These are phyloP conservation scores for Amauroascus verrucosus DNA, from an alignment of 2,329 filamentous ascomycete genomes.

Conservation along the genomic window DNA sequence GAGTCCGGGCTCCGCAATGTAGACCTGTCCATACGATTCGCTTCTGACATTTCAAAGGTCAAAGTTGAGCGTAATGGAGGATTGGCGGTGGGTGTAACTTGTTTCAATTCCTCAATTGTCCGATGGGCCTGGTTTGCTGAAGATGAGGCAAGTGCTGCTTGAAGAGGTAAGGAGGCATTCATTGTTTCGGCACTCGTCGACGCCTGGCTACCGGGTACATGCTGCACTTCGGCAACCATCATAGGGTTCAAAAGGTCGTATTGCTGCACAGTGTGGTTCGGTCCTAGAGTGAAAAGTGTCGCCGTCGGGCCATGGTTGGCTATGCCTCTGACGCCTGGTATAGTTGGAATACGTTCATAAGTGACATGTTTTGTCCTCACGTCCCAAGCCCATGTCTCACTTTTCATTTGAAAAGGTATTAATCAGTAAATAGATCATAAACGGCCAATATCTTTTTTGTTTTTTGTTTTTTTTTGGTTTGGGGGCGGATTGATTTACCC, in stretches of 20 bases:
- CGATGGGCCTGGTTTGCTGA: slow-evolving; percentile 2
- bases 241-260: slow-evolving; percentile 82
- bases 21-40: neutral
- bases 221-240: slow-evolving; percentile 79
- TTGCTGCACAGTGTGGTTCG: slow-evolving; percentile 83
- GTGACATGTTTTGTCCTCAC: slow-evolving; percentile 96
- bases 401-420: slow-evolving; percentile 27
- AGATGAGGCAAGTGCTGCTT: slow-evolving; percentile 2
- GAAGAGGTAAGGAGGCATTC: slow-evolving; percentile 6
- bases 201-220: slow-evolving; percentile 65
- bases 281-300: slow-evolving; percentile 81
- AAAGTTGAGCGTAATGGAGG: slow-evolving; percentile 4
- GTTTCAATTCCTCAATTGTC: slow-evolving; percentile 1
- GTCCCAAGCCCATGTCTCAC: slow-evolving; percentile 91
- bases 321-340: slow-evolving; percentile 69
- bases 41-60: slow-evolving; percentile 7
- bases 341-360: slow-evolving; percentile 75
- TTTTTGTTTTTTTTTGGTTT: no score
- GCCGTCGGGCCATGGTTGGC: slow-evolving; percentile 83
- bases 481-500: slow-evolving; percentile 49
- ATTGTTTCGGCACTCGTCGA: slow-evolving; percentile 69
- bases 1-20: slow-evolving; percentile 49
- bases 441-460: no score
- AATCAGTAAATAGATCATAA: neutral
- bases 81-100: slow-evolving; percentile 1